phyloP scores from a whole-genome alignment of 202 grass and related monocot genomes.

The Schoenoplectus triqueter region DNA sequence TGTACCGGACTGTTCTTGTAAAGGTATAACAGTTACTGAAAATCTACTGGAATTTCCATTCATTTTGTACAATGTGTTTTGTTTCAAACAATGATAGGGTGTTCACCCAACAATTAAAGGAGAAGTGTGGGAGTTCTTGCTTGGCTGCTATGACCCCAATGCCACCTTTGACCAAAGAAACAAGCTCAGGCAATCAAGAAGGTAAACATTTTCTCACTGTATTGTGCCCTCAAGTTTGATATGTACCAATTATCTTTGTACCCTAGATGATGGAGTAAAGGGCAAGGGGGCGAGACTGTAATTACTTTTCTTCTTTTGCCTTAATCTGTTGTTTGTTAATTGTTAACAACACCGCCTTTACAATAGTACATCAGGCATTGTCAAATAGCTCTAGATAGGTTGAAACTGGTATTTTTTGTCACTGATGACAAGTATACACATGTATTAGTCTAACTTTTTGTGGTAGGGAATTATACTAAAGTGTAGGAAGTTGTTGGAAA shows the following conservation, averaged over 20 bases:
- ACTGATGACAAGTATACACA: not conserved
- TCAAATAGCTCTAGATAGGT: not conserved
- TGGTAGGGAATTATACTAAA: not conserved
- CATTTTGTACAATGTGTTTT: conserved; percentile 22
- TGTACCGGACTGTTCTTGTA: not conserved
- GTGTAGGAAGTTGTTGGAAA: not conserved
- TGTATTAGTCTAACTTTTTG: not conserved
- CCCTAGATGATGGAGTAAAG: not conserved
- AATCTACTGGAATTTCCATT: not conserved
- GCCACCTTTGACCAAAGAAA: conserved; percentile 70
- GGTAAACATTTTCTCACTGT: conserved; percentile 41
- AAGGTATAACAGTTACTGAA: not conserved
- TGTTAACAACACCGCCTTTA: not conserved
- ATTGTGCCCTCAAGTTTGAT: conserved; percentile 6
- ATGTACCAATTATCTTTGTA: not conserved
- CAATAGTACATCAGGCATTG: not conserved
- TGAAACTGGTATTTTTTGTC: conserved; percentile 11
- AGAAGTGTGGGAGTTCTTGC: conserved; percentile 95
- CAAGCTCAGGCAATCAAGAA: conserved; percentile 68
- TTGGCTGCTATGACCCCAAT: conserved; percentile 93
- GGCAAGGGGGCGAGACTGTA: not conserved
- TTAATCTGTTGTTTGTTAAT: conserved; percentile 17
- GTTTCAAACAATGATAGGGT: conserved; percentile 53
- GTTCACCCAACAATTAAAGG: conserved; percentile 91
- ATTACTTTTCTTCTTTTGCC: conserved; percentile 7